phyloP scores from a whole-genome alignment of 73 alveolate genomes.

The Tetrahymena elliotti region DNA sequence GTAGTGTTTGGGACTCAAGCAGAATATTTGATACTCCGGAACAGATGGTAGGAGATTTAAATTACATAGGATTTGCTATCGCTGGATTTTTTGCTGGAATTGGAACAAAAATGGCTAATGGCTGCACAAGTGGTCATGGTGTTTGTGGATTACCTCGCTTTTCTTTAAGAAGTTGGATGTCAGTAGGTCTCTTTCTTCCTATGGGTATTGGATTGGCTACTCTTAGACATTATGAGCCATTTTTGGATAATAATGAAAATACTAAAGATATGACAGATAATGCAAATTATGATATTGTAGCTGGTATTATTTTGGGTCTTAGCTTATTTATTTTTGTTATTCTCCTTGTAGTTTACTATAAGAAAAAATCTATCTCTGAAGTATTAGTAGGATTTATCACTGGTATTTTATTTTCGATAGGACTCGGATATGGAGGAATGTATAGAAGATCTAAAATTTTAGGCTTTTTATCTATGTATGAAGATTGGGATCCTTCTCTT shows the following conservation, averaged over 20 bases:
- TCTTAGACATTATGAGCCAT: slow-evolving; percentile 31
- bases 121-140: slow-evolving; percentile 99
- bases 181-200: slow-evolving; percentile 83
- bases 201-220: slow-evolving; percentile 79
- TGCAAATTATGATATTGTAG: neutral
- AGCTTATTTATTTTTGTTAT: neutral
- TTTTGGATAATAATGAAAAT: neutral
- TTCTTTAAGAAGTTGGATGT: slow-evolving; percentile 72
- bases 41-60: neutral
- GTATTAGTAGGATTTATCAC: neutral
- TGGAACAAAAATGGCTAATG: slow-evolving; percentile 92
- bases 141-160: slow-evolving; percentile 96
- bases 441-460: neutral
- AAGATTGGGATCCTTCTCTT: slow-evolving; percentile 50
- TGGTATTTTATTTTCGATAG: neutral
- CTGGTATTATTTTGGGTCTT: neutral
- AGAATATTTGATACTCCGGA: neutral
- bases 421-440: neutral
- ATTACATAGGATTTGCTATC: slow-evolving; percentile 60
- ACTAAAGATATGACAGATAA: neutral
- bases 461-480: neutral
- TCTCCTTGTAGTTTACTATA: neutral
- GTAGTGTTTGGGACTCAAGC: neutral
- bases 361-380: neutral
- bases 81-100: slow-evolving; percentile 93